Evolutionary conservation across 495 filamentous ascomycete species (phyloP).

Genomic region (Staphylotrichum tortipilum): DNA sequence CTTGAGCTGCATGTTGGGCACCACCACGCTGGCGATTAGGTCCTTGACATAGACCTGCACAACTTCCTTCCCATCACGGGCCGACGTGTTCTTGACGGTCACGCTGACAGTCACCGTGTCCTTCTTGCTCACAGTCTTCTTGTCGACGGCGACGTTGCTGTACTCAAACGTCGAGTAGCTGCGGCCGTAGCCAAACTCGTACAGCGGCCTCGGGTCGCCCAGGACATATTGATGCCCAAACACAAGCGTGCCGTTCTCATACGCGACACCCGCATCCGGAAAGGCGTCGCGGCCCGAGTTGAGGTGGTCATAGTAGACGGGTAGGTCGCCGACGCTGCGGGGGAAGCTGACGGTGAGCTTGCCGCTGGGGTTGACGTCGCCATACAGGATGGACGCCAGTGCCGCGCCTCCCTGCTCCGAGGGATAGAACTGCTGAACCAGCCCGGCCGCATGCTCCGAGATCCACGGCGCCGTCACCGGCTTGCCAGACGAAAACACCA

Average conservation of each 20-base stretch:
- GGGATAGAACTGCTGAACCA: slow-evolving; percentile 65
- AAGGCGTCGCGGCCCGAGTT: slow-evolving; percentile 49
- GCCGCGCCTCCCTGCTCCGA: slow-evolving; percentile 71
- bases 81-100: slow-evolving; percentile 48
- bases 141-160: slow-evolving; percentile 37
- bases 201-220: slow-evolving; percentile 46
- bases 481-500: slow-evolving; percentile 62
- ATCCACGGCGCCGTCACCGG: slow-evolving; percentile 63
- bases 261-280: slow-evolving; percentile 39
- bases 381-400: slow-evolving; percentile 70
- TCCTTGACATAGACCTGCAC: slow-evolving; percentile 61
- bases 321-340: slow-evolving; percentile 53
- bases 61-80: slow-evolving; percentile 53
- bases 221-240: slow-evolving; percentile 63
- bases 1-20: slow-evolving; percentile 57
- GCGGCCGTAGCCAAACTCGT: slow-evolving; percentile 61
- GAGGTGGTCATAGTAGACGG: slow-evolving; percentile 62
- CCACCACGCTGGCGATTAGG: slow-evolving; percentile 51
- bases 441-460: slow-evolving; percentile 46
- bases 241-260: slow-evolving; percentile 48
- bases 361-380: slow-evolving; percentile 73
- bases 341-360: slow-evolving; percentile 52
- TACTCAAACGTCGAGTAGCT: slow-evolving; percentile 58
- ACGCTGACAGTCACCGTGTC: slow-evolving; percentile 49
- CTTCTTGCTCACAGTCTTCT: slow-evolving; percentile 35